Evolutionary conservation across 164 flowering plant species (phyloP).

Genomic region (Nymphaea thermarum): DNA sequence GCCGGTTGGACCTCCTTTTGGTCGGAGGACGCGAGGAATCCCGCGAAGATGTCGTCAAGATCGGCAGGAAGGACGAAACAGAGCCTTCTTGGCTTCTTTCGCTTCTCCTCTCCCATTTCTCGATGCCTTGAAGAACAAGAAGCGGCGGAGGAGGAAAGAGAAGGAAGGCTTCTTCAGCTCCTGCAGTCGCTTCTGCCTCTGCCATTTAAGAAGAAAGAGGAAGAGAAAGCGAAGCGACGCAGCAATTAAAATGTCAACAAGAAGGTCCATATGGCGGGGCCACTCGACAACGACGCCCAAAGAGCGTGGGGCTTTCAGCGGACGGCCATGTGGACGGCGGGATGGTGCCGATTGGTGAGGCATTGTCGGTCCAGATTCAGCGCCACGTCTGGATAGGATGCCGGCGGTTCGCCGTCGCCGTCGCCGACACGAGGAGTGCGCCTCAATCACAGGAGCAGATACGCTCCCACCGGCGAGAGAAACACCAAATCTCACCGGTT

Average conservation of each 20-base stretch:
- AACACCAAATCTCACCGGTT: too few species aligned
- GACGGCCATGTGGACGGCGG: background rate
- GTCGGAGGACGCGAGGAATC: background rate
- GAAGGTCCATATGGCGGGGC: background rate
- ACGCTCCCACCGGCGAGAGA: too few species aligned
- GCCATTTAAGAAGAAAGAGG: background rate
- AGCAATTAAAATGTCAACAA: background rate
- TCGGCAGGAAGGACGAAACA: conserved; percentile 50
- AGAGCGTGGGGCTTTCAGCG: too few species aligned
- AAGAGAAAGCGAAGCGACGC: background rate
- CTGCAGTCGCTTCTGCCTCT: too few species aligned
- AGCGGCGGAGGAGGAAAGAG: background rate
- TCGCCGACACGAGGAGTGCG: background rate
- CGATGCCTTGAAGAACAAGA: background rate
- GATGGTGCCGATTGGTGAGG: background rate
- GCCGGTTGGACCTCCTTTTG: background rate
- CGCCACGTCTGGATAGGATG: background rate
- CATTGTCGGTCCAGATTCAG: background rate
- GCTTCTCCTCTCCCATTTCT: conserved; percentile 1
- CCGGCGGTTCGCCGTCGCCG: background rate
- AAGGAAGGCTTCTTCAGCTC: background rate
- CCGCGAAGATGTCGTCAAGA: conserved; percentile 14
- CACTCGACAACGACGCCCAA: background rate
- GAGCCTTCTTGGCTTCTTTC: conserved; percentile 16
- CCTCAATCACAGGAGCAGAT: background rate